Percentiles rank a stretch among this genome's conserved stretches.
These are phyloP conservation scores for Solanum dulcamara DNA, from an alignment of 257 asterid species.

Conservation along the genomic window DNA sequence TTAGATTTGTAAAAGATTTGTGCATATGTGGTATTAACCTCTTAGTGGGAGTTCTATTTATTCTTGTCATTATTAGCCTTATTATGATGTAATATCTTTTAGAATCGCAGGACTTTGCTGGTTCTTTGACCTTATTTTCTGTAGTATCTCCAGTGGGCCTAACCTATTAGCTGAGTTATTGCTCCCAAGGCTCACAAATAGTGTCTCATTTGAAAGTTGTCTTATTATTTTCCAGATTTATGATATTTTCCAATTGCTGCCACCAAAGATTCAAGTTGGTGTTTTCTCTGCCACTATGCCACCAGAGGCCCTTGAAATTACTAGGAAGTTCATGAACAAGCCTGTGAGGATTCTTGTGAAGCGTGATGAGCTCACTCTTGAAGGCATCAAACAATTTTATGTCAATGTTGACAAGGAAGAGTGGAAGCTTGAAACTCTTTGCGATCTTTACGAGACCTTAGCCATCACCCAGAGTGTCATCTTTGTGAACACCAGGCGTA, in stretches of 20 bases:
- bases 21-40: not conserved
- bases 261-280: constrained; percentile 41
- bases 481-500: constrained; percentile 39
- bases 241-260: constrained; percentile 37
- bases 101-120: not conserved
- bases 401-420: constrained; percentile 34
- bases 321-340: constrained; percentile 38
- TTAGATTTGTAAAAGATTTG: not conserved
- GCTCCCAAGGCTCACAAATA: not conserved
- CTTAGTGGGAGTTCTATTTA: not conserved
- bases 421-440: constrained; percentile 33
- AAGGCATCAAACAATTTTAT: constrained; percentile 37
- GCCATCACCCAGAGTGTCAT: constrained; percentile 43
- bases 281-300: constrained; percentile 47
- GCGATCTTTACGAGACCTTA: constrained; percentile 36
- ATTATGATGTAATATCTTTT: not conserved
- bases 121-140: not conserved
- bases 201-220: not conserved
- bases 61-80: not conserved
- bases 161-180: not conserved
- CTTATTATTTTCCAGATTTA: constrained; percentile 17
- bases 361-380: constrained; percentile 41
- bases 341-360: constrained; percentile 39
- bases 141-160: not conserved
- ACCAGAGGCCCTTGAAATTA: constrained; percentile 41